Evolutionary conservation across 371 early-diverging fungal species (phyloP), one percentile per base, ranked within the genome.

Genomic region (Apophysomyces sp.): DNA sequence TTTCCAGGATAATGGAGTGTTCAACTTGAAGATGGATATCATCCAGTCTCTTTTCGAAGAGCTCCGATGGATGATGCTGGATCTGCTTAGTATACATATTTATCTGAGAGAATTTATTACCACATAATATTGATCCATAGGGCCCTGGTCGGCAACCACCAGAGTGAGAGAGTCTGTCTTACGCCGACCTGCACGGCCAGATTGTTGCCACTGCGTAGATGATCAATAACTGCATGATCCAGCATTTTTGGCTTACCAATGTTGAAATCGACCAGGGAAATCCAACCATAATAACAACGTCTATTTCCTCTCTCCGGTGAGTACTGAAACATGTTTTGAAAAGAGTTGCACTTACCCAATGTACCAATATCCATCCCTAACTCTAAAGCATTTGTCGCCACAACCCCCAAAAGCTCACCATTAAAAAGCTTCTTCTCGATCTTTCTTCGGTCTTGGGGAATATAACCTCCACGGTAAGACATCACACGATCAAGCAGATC

Each of bases 301-400:
- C 89, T 71, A 73, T 21, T 37, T 29, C 15, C n/a, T 16, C 3
- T 18, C 13, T n/a, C 15, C 39, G 31, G 28, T 0, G 13, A 51
- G 30, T 24, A 53, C 57, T 29, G 12, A 62, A 11, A 29, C 37
- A 37, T 37, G 11, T 5, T 37, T 37, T 12, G 11, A 37, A 37
- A 11, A n/a, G 11, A 21, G 18, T 16, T 16, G 1, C 4, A 16
- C 29, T 21, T 76, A 76, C 80, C 85, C 26, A 86, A 64, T 11
- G 69, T 55, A 2, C 91, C 91, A 53, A 90, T 84, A 67, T 91
- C 89, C 5, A 91, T 78, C 12, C 91, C 91, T 15, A 91, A 62
- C 59, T 91, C 91, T 29, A 91, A 68, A 0, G 91, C 91, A 51
- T 79, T 88, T 5, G 91, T 91, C 3, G 89, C 79, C 2, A 90